These are phyloP conservation scores for Starmerella lactis-condensi DNA, from an alignment of 805 yeast genomes.

Conservation along the genomic window DNA sequence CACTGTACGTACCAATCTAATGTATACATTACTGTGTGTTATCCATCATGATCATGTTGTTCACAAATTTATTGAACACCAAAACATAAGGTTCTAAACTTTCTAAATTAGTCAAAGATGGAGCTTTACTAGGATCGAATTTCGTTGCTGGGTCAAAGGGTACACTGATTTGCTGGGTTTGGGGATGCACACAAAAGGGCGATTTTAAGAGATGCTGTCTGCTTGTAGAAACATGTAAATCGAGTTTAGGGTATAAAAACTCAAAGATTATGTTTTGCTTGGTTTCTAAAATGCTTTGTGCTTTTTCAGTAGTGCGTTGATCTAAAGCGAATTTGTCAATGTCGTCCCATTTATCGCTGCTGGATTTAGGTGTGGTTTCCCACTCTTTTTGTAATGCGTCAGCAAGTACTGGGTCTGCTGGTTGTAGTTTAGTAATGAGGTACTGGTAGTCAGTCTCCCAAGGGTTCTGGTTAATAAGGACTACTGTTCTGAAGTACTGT, in stretches of 20 bases:
- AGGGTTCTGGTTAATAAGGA: constrained; percentile 72
- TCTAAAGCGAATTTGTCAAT: constrained; percentile 29
- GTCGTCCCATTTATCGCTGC: constrained; percentile 64
- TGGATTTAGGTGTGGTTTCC: constrained; percentile 32
- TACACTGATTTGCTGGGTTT: constrained; percentile 88
- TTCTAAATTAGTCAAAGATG: constrained; percentile 48
- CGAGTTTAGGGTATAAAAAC: constrained; percentile 77
- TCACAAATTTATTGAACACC: constrained; percentile 44
- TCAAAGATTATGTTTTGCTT: constrained; percentile 66
- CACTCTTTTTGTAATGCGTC: constrained; percentile 40
- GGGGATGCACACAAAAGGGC: constrained; percentile 93
- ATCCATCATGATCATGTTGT: background rate
- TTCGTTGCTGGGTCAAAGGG: constrained; percentile 32
- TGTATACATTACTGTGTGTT: background rate
- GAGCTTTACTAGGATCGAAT: constrained; percentile 67
- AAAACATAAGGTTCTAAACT: constrained; percentile 51
- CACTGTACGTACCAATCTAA: background rate
- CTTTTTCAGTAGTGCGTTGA: constrained; percentile 15
- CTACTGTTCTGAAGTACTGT: constrained; percentile 41
- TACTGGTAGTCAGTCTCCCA: constrained; percentile 30
- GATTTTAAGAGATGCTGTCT: constrained; percentile 83
- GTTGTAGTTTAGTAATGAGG: constrained; percentile 38
- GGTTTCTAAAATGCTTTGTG: constrained; percentile 40
- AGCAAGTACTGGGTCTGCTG: constrained; percentile 14
- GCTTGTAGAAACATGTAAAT: constrained; percentile 79